phyloP scores from a whole-genome alignment of 108 stramenopile genomes.

The Skeletonema marinoi region DNA sequence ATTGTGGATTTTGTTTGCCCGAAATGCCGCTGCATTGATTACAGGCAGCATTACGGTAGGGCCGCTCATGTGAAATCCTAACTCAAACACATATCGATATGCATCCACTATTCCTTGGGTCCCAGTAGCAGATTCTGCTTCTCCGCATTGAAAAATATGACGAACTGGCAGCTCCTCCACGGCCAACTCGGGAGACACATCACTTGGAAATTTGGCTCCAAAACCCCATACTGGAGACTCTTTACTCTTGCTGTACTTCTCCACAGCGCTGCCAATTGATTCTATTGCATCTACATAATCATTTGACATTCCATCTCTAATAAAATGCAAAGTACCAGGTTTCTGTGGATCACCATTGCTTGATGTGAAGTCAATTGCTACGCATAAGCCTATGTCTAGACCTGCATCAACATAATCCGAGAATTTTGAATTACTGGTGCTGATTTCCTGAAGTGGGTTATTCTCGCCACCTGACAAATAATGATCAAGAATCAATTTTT shows the following conservation, averaged over 20 bases:
- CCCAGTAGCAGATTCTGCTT: constrained; percentile 40
- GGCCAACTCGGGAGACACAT: too few relatives aligned
- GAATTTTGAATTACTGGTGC: constrained; percentile 10
- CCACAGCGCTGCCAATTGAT: constrained; percentile 68
- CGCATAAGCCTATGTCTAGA: constrained; percentile 63
- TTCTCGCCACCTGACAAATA: background rate
- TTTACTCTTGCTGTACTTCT: constrained; percentile 61
- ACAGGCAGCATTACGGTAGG: constrained; percentile 65
- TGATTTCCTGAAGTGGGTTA: background rate
- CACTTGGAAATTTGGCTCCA: constrained; percentile 69
- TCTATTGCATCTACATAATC: constrained; percentile 81
- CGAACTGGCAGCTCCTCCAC: constrained; percentile 16
- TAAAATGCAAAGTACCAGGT: constrained; percentile 63
- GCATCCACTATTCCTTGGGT: constrained; percentile 70
- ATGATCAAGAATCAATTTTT: background rate
- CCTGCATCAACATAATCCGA: constrained; percentile 38
- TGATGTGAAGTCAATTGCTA: constrained; percentile 78
- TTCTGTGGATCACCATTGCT: constrained; percentile 59
- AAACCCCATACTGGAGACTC: constrained; percentile 87
- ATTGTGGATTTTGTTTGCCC: constrained; percentile 52
- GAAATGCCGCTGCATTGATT: constrained; percentile 58
- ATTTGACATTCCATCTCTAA: constrained; percentile 51
- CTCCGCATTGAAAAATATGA: constrained; percentile 59
- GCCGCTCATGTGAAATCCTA: constrained; percentile 63
- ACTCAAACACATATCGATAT: constrained; percentile 65